Evolutionary conservation across 805 yeast genomes (phyloP), one percentile per base, ranked within the genome.

Genomic region (Starmerella apicola): DNA sequence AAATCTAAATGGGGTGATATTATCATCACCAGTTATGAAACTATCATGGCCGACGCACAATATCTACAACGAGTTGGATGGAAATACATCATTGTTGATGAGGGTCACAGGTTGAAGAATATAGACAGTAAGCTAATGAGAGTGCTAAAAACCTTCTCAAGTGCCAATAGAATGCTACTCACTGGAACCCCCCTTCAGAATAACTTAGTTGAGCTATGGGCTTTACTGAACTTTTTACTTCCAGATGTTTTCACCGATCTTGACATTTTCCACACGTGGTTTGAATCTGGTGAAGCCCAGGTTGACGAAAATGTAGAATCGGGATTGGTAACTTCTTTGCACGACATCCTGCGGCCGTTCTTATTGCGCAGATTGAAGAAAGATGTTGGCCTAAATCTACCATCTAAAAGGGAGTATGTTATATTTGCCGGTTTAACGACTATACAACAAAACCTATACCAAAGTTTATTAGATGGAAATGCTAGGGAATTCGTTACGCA

Each of bases 151-250:
- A 69, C 68, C 46, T 67, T 83, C 28, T 59, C 63, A 18, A 50
- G 64, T 5, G 64, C 70, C 13, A 88, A 88, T 54, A 65, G 95
- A 45, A 63, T 88, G 34, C 63, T 88, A 21, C 62, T 88, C 12
- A 88, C 98, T 0, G 98, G 98, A n/a, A 88, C 98, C 0, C 97
- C 98, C 0, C 64, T 88, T 38, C 98, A 88, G 58, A 88, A 88
- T 57, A 88, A 86, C 53, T 63, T 88, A 42, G 72, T 79, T 38
- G 97, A 91, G 60, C 62, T 91, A 28, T 88, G 97, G 97, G 80
- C 95, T 0, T 63, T 91, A 42, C 65, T 88, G 39, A 91, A 91
- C 56, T 88, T 88, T 55, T 78, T 91, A 26, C 64, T 88, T 37
- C 98, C 98, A 0, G 95, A 85, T 52, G 81, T 91, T 22, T 88